Base-by-base conservation (phyloP, 495 filamentous ascomycete species). In the Penicillium paxilli region DNA sequence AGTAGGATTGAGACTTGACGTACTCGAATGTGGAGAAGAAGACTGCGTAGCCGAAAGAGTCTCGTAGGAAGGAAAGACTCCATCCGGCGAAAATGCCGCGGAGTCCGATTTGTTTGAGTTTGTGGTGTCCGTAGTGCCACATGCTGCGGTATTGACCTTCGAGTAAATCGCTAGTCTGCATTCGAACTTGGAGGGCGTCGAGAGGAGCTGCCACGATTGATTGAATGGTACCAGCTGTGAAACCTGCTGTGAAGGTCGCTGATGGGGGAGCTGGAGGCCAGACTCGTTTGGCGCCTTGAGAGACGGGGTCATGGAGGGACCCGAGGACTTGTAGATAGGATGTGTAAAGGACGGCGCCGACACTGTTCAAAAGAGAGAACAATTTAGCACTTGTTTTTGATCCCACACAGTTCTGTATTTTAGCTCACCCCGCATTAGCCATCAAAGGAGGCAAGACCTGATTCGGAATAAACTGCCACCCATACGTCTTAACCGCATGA, bases 1-100 rank as follows among this genome's bases (percentile, higher is more conserved):
- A 94, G 71, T 92, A 96, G 9, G 77, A 78, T 66, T 96, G 92
- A 8, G 87, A 86, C 66, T 96, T 96, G 59, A 95, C 73, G 47
- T 84, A 92, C 70, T 96, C 92, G 59, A 96, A 96, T 1, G 82
- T 82, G 26, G 84, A 82, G 70, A 96, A 96, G 74, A 96, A 96
- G 14, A 90, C 69, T 8, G 85, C 92, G 60, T 85, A 88, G 1
- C 92, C 92, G 23, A 94, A 72, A 14, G 89, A 83, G 65, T 96
- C 92, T 60, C 92, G 92, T 22, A 91, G 16, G 42, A 95, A 85
- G 0, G 86, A 88, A 7, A 96, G 71, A 12, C 82, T 75, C 83
- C 84, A 96, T 17, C 92, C 92, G 0, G 90, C 88, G 65, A 93
- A 93, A 11, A 96, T 80, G 3, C 92, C 91, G 23, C 87, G 83